Evolutionary conservation across 805 yeast species (phyloP), one percentile per base, ranked within the genome.

Genomic region (Nakazawaea wyomingensis): DNA sequence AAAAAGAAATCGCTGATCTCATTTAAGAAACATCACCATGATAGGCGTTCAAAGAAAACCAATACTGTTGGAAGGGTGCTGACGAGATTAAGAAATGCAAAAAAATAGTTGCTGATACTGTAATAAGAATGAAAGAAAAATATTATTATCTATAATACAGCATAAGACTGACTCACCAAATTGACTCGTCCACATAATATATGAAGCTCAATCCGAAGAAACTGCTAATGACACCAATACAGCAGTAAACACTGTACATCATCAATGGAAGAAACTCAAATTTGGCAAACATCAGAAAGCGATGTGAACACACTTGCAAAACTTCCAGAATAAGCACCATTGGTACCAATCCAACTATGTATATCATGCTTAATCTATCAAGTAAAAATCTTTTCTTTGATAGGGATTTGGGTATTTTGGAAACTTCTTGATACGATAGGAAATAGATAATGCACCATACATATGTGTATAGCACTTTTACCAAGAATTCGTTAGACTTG

Each of bases 121-220:
- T n/a, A n/a, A n/a, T n/a, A n/a, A n/a, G n/a, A n/a, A n/a, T n/a
- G n/a, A n/a, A n/a, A n/a, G 13, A 29, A 13, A 29, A 29, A 29
- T 29, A n/a, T 6, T 29, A 10, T 29, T 14, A 29, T 7, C 6
- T 13, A 29, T n/a, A 29, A 19, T 7, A 87, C 27, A 9, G 11
- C 27, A 8, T 24, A 9, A 9, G 27, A n/a, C n/a, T n/a, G n/a
- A n/a, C n/a, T 24, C 51, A 65, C 88, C 89, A 82, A 3, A 84
- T 67, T 5, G 76, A 69, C 53, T 88, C 96, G 56, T 85, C 90
- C 43, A 86, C 79, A 59, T 88, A 86, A 56, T 86, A 90, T 42
- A 85, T 65, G 96, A 96, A 90, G 47, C 85, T 80, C 51, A 89
- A 75, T 6, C 95, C 93, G 49, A 83, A 74, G 95, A 96, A 93